A percentile compares a stretch with the other conserved stretches of the same genome.
These are phyloP conservation scores for Neurospora terricola DNA, from an alignment of 495 filamentous ascomycete genomes.

Conservation along the genomic window DNA sequence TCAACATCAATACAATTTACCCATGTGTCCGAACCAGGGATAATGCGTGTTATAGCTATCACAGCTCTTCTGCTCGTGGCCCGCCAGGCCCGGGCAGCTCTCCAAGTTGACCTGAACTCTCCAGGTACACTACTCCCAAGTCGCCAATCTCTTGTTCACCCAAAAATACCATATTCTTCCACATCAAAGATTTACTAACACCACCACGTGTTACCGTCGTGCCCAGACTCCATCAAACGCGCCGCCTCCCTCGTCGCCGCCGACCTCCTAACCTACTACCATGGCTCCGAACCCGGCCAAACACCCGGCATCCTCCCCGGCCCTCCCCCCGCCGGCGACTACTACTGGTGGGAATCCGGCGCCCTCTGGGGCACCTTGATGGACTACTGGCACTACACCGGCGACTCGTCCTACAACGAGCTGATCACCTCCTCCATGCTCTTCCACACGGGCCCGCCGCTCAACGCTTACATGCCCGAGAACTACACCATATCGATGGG, in stretches of 20 bases:
- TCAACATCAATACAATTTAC: neutral
- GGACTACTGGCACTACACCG: conserved; percentile 60
- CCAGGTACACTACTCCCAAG: conserved; percentile 1
- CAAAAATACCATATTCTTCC: neutral
- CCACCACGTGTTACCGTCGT: neutral
- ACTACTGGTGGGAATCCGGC: conserved; percentile 46
- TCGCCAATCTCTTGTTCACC: neutral
- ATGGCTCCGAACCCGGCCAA: conserved; percentile 47
- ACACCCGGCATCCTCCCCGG: conserved; percentile 54
- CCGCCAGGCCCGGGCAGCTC: conserved; percentile 2
- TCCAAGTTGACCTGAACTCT: conserved; percentile 13
- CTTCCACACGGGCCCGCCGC: conserved; percentile 46
- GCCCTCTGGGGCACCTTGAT: conserved; percentile 42
- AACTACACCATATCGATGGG: conserved; percentile 62
- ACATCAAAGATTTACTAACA: neutral
- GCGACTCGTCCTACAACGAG: conserved; percentile 52
- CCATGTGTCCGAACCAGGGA: neutral
- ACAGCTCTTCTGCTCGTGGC: neutral
- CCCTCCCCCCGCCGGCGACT: conserved; percentile 33
- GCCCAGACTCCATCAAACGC: conserved; percentile 46
- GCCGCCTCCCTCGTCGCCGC: conserved; percentile 50
- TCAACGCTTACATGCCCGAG: conserved; percentile 50
- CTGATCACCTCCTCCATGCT: conserved; percentile 46
- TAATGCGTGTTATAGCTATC: neutral
- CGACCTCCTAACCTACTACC: conserved; percentile 56